A percentile compares a stretch with the other conserved stretches of the same genome.
phyloP scores from a whole-genome alignment of 768 basidiomycete species.

The Lentinula lateritia region DNA sequence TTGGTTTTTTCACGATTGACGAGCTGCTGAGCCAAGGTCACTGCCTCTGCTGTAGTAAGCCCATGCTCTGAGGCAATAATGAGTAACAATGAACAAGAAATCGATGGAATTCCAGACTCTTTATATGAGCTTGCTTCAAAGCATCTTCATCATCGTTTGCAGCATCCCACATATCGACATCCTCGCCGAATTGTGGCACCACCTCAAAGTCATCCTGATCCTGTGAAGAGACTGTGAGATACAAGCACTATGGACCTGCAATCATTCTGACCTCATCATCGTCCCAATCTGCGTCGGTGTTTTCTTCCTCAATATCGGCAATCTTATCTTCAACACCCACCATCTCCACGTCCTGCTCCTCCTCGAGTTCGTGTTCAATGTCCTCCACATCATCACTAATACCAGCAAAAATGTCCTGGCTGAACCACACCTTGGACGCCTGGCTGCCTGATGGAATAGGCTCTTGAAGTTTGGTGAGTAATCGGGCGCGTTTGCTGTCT shows the following conservation, averaged over 20 bases:
- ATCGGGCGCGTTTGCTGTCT: constrained; percentile 44
- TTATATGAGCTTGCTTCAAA: constrained; percentile 55
- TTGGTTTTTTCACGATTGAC: constrained; percentile 88
- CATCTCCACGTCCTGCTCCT: constrained; percentile 18
- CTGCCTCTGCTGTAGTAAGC: constrained; percentile 81
- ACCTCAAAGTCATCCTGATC: constrained; percentile 68
- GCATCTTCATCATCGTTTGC: constrained; percentile 73
- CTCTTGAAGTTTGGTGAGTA: constrained; percentile 43
- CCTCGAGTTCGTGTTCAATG: constrained; percentile 25
- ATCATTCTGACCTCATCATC: constrained; percentile 20
- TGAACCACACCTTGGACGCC: constrained; percentile 89
- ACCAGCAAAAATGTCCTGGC: constrained; percentile 83
- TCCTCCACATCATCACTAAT: constrained; percentile 38
- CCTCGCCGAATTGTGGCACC: constrained; percentile 63
- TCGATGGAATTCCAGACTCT: constrained; percentile 38
- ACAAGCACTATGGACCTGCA: neutral
- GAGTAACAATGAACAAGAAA: constrained; percentile 1
- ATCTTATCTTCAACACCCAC: constrained; percentile 15
- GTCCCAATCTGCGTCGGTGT: constrained; percentile 18
- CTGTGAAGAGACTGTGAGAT: constrained; percentile 17
- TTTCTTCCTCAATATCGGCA: constrained; percentile 15
- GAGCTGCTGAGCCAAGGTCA: constrained; percentile 85
- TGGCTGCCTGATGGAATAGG: constrained; percentile 34
- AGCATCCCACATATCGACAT: constrained; percentile 75
- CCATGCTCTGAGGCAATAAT: constrained; percentile 55